These are phyloP conservation scores for Xylaria bambusicola DNA, from an alignment of 495 filamentous ascomycete species.

Conservation along the genomic window DNA sequence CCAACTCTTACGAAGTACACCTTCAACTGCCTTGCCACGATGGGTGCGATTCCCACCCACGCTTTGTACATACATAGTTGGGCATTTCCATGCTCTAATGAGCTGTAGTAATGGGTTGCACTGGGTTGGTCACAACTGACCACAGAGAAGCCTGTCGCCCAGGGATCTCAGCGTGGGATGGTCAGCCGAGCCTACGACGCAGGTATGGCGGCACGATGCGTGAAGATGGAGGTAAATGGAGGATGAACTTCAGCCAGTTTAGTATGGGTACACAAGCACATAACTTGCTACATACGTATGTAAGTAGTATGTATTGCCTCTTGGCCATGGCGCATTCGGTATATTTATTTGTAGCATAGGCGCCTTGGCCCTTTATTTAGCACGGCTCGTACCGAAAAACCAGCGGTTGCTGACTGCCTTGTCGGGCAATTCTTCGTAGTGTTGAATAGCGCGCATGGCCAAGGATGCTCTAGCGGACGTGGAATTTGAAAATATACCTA, in stretches of 20 bases:
- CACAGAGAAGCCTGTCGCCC: constrained; percentile 4
- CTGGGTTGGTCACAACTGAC: constrained; percentile 10
- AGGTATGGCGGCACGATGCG: constrained; percentile 6
- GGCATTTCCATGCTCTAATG: too few relatives aligned
- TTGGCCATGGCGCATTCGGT: too few relatives aligned
- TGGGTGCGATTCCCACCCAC: background rate
- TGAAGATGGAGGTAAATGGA: constrained; percentile 4
- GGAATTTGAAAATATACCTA: constrained; percentile 3
- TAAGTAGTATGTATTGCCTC: too few relatives aligned
- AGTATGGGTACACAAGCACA: background rate
- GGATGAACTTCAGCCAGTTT: background rate
- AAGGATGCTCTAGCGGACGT: background rate
- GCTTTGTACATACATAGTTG: background rate
- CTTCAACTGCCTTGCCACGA: too few relatives aligned
- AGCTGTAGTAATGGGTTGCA: constrained; percentile 14
- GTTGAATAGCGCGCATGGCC: too few relatives aligned
- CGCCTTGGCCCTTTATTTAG: constrained; percentile 11
- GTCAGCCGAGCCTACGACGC: too few relatives aligned
- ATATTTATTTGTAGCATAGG: background rate
- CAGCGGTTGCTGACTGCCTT: constrained; percentile 14
- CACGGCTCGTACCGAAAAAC: constrained; percentile 14
- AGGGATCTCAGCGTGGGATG: constrained; percentile 20
- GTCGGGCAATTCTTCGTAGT: constrained; percentile 12
- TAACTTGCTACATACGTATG: background rate
- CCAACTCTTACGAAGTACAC: too few relatives aligned